These are phyloP conservation scores for Colletotrichum incanum DNA, from an alignment of 2,329 filamentous ascomycete genomes.

Conservation along the genomic window DNA sequence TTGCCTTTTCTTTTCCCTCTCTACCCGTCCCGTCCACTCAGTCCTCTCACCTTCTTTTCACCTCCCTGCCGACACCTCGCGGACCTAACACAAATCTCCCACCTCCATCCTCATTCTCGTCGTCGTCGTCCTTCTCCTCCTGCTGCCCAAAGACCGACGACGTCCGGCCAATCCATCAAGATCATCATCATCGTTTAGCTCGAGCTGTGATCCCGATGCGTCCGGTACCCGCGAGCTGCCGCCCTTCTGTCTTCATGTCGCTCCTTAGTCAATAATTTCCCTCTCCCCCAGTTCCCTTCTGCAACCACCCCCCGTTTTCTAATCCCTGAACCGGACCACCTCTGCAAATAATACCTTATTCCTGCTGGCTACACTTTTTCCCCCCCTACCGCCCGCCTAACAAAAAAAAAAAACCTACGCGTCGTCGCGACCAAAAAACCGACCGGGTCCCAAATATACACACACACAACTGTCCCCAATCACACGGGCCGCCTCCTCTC, in stretches of 20 bases:
- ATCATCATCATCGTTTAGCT: constrained; percentile 24
- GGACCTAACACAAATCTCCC: constrained; percentile 13
- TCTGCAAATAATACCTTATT: constrained; percentile 42
- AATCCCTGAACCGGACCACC: constrained; percentile 34
- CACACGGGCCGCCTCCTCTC: constrained; percentile 37
- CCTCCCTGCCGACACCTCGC: constrained; percentile 32
- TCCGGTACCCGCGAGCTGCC: constrained; percentile 33
- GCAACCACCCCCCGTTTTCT: constrained; percentile 35
- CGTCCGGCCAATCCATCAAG: constrained; percentile 20
- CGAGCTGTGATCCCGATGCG: constrained; percentile 42
- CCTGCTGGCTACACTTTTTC: constrained; percentile 21
- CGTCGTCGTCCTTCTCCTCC: constrained; percentile 1
- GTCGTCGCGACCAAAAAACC: constrained; percentile 34
- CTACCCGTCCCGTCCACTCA: constrained; percentile 20
- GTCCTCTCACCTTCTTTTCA: constrained; percentile 30
- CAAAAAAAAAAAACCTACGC: constrained; percentile 36
- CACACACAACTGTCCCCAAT: constrained; percentile 36
- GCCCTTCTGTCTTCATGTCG: constrained; percentile 42
- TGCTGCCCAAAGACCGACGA: not conserved
- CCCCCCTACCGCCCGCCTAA: constrained; percentile 5
- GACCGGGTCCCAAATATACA: constrained; percentile 35
- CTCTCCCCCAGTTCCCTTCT: constrained; percentile 34
- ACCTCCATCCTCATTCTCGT: not conserved
- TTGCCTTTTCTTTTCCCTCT: constrained; percentile 7
- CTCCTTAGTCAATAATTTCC: constrained; percentile 44